Conservation (phyloP, 495 filamentous ascomycete species). For the Penicillium canescens region DNA sequence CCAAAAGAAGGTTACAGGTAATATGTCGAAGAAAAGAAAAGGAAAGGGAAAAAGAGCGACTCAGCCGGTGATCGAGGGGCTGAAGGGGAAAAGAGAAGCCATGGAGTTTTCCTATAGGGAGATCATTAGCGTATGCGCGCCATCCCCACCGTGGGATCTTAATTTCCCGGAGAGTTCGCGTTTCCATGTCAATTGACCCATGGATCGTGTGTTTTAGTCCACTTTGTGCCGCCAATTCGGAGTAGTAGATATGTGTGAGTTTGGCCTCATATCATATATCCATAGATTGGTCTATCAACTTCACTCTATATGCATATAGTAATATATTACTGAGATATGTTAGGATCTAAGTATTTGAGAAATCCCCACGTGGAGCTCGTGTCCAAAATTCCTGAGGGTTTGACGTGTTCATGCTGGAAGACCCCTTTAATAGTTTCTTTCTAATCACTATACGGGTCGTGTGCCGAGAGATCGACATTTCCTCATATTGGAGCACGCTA, state of each 20-base stretch:
- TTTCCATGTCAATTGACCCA: constrained; percentile 6
- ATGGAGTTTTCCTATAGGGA: constrained; percentile 4
- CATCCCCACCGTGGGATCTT: constrained; percentile 19
- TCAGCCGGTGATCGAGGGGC: not conserved
- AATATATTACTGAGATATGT: no score
- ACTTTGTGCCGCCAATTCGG: no score
- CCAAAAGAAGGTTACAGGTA: constrained; percentile 7
- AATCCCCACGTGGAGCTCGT: not conserved
- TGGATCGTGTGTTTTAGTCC: not conserved
- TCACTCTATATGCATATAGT: no score
- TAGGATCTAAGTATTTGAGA: not conserved
- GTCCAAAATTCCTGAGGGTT: not conserved
- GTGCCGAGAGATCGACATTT: no score
- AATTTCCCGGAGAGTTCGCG: constrained; percentile 21
- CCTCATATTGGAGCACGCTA: no score
- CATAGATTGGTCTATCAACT: no score
- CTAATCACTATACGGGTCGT: no score
- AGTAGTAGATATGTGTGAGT: no score
- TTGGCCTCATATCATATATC: no score
- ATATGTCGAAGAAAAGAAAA: constrained; percentile 1
- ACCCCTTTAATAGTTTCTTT: not conserved
- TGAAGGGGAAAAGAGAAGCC: constrained; percentile 8
- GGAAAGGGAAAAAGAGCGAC: constrained; percentile 13
- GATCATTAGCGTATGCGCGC: constrained; percentile 21
- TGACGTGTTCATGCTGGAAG: not conserved